These are phyloP conservation scores for Saprolegnia parasitica DNA, from an alignment of 352 stramenopile species.

Conservation along the genomic window DNA sequence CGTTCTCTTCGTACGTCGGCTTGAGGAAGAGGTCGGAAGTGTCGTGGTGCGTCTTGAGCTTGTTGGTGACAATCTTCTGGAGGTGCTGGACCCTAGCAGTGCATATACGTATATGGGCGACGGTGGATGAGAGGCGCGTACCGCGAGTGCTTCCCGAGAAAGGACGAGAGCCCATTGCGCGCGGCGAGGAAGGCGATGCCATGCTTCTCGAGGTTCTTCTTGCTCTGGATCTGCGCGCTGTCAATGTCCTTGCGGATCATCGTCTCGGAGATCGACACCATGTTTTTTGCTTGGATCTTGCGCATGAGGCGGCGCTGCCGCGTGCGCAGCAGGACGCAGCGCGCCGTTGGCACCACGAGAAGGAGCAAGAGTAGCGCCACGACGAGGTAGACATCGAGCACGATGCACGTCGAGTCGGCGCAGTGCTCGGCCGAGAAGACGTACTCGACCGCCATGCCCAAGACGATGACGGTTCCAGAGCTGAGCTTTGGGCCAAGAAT, in stretches of 20 bases:
- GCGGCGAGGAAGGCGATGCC: slow-evolving; percentile 59
- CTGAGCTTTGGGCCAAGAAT: neutral
- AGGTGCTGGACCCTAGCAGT: neutral
- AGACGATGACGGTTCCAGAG: neutral
- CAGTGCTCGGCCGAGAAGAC: slow-evolving; percentile 20
- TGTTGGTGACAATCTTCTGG: neutral
- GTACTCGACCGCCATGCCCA: slow-evolving; percentile 22
- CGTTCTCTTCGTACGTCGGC: slow-evolving; percentile 52
- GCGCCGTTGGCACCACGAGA: neutral
- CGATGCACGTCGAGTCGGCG: slow-evolving; percentile 11
- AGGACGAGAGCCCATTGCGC: slow-evolving; percentile 55
- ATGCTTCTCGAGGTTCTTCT: slow-evolving; percentile 76
- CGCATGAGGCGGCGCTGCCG: neutral
- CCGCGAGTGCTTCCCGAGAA: slow-evolving; percentile 34
- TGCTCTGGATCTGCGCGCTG: slow-evolving; percentile 50
- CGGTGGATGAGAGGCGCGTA: slow-evolving; percentile 4
- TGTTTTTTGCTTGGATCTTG: slow-evolving; percentile 28
- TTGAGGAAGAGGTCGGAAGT: slow-evolving; percentile 47
- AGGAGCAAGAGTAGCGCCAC: neutral
- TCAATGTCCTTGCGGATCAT: slow-evolving; percentile 71
- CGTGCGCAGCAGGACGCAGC: neutral
- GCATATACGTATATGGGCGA: neutral
- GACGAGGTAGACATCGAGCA: slow-evolving; percentile 17
- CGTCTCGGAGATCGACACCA: slow-evolving; percentile 45
- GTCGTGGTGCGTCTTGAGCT: slow-evolving; percentile 25